Conservation (phyloP, 2,329 filamentous ascomycete genomes). For the Ploettnerulaceae sp. region DNA sequence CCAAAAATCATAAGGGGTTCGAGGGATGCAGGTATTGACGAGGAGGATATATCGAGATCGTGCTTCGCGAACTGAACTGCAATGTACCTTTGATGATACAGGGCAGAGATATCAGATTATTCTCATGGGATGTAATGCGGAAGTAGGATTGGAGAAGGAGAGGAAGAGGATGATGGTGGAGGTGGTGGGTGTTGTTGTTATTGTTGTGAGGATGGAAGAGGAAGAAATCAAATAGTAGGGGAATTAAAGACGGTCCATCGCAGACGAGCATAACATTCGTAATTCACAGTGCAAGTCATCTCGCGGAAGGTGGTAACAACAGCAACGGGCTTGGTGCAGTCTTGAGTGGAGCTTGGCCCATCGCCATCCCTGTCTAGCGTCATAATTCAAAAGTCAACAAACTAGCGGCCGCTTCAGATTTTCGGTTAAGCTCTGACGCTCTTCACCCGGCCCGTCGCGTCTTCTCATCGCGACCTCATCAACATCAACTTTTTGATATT, state of each 20-base stretch:
- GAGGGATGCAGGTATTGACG: constrained; percentile 4
- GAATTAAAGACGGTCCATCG: neutral
- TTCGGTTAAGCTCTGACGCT: too few species aligned
- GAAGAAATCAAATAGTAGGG: neutral
- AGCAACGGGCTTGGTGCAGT: neutral
- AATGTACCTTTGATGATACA: constrained; percentile 12
- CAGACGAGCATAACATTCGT: neutral
- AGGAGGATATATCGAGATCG: constrained; percentile 6
- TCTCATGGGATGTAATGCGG: constrained; percentile 16
- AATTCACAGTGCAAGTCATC: neutral
- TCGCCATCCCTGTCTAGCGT: too few species aligned
- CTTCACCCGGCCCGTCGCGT: too few species aligned
- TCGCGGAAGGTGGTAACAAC: neutral
- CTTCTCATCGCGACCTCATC: too few species aligned
- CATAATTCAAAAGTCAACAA: too few species aligned
- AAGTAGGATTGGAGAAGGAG: constrained; percentile 11
- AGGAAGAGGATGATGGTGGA: neutral
- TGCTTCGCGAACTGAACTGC: constrained; percentile 11
- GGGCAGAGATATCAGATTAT: constrained; percentile 10
- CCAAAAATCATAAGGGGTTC: constrained; percentile 24
- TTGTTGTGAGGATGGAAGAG: constrained; percentile 2
- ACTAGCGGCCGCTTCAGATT: too few species aligned
- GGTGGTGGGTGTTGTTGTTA: constrained; percentile 15
- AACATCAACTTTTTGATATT: too few species aligned
- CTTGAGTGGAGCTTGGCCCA: neutral